phyloP scores from a whole-genome alignment of 768 basidiomycete genomes.

The Fomitopsis serialis region DNA sequence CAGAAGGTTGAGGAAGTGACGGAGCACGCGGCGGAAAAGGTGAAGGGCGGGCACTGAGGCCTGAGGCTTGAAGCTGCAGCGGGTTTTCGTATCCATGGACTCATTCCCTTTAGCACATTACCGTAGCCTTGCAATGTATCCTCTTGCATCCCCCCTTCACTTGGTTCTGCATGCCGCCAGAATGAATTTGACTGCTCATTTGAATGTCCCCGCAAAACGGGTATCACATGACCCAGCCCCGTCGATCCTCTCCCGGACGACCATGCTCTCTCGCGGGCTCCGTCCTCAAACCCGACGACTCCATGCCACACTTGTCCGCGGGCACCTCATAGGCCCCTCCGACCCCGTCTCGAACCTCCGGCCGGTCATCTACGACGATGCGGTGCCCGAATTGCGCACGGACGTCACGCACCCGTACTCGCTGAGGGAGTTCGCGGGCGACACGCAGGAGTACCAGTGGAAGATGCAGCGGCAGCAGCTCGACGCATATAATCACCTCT shows the following conservation, averaged over 20 bases:
- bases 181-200: neutral
- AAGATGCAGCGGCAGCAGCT: slow-evolving; percentile 66
- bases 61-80: neutral
- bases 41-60: slow-evolving; percentile 1
- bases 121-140: neutral
- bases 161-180: neutral
- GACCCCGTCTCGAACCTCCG: slow-evolving; percentile 78
- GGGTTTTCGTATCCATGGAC: neutral
- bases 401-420: slow-evolving; percentile 64
- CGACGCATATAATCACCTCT: slow-evolving; percentile 70
- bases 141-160: neutral
- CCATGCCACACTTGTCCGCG: slow-evolving; percentile 11
- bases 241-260: slow-evolving; percentile 4
- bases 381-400: slow-evolving; percentile 26
- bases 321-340: slow-evolving; percentile 59
- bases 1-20: slow-evolving; percentile 7
- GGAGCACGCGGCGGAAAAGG: slow-evolving; percentile 5
- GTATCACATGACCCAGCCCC: neutral
- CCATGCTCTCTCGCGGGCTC: slow-evolving; percentile 11
- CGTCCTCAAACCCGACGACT: slow-evolving; percentile 7
- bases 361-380: slow-evolving; percentile 70
- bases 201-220: neutral
- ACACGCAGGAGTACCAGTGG: slow-evolving; percentile 57
- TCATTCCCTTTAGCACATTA: neutral
- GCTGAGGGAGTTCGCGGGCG: slow-evolving; percentile 57